phyloP scores from a whole-genome alignment of 805 yeast genomes.

The Candida succiphila region DNA sequence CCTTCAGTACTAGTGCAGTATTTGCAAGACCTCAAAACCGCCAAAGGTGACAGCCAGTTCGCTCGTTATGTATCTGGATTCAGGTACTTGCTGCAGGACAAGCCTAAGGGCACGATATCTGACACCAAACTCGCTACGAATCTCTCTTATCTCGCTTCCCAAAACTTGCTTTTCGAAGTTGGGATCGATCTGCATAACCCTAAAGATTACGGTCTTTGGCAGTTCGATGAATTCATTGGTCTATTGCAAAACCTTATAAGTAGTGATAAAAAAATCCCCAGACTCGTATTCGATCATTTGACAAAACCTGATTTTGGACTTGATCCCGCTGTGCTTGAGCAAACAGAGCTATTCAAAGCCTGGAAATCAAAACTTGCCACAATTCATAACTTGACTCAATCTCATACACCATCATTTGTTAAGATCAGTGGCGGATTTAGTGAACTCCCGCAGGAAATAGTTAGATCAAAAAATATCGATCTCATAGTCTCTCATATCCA shows the following conservation, averaged over 20 bases:
- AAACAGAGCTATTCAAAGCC: constrained; percentile 4
- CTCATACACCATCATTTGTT: constrained; percentile 17
- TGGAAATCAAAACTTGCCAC: constrained; percentile 16
- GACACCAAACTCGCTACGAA: constrained; percentile 18
- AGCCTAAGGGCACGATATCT: constrained; percentile 21
- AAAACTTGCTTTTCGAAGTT: constrained; percentile 27
- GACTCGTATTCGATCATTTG: constrained; percentile 30
- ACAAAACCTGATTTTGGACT: constrained; percentile 27
- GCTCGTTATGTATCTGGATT: constrained; percentile 25
- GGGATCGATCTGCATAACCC: constrained; percentile 28
- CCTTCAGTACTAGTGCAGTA: constrained; percentile 9
- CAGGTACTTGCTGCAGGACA: constrained; percentile 33
- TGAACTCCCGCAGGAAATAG: constrained; percentile 19
- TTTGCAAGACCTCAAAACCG: constrained; percentile 8
- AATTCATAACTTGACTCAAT: constrained; percentile 8
- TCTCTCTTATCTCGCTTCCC: constrained; percentile 22
- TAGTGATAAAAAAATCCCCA: constrained; percentile 8
- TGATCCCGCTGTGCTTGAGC: constrained; percentile 2
- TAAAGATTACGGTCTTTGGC: constrained; percentile 26
- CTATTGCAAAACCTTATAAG: constrained; percentile 18
- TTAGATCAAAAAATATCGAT: constrained; percentile 5
- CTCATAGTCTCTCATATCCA: background rate
- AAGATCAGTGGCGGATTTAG: constrained; percentile 33
- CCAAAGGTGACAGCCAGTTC: constrained; percentile 4
- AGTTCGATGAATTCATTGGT: constrained; percentile 25